phyloP scores from a whole-genome alignment of 345 rosid species.

The Camelina sativa region DNA sequence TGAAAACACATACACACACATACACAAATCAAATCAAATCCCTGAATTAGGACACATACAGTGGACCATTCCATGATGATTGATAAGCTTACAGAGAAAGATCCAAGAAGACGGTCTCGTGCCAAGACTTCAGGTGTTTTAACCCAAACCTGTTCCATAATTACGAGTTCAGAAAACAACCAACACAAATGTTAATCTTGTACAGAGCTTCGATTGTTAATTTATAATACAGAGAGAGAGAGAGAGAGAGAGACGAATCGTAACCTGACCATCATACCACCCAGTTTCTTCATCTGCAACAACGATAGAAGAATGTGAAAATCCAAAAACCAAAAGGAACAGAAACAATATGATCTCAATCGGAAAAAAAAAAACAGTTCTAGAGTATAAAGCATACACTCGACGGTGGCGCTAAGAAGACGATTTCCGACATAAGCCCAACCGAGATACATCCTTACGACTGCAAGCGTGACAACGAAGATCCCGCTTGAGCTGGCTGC shows the following conservation, averaged over 20 bases:
- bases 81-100: slow-evolving; percentile 63
- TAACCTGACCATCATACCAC: slow-evolving; percentile 97
- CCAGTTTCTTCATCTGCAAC: slow-evolving; percentile 95
- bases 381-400: slow-evolving; percentile 49
- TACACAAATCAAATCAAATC: background rate
- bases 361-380: background rate
- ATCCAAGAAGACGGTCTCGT: slow-evolving; percentile 90
- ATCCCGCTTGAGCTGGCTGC: slow-evolving; percentile 78
- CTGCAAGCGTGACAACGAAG: slow-evolving; percentile 78
- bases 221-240: too few species aligned
- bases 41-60: background rate
- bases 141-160: slow-evolving; percentile 76
- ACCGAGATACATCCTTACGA: slow-evolving; percentile 91
- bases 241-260: background rate
- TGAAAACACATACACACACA: slow-evolving; percentile 37
- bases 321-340: background rate
- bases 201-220: too few species aligned
- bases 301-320: slow-evolving; percentile 10
- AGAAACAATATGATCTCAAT: too few species aligned
- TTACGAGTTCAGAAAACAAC: background rate
- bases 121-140: slow-evolving; percentile 91
- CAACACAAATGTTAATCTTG: too few species aligned
- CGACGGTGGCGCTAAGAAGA: slow-evolving; percentile 95
- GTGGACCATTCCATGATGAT: background rate
- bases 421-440: slow-evolving; percentile 99